Evolutionary conservation across 169 alveolate genomes (phyloP), one percentile per base, ranked within the genome.

Genomic region (Plasmodium adleri): DNA sequence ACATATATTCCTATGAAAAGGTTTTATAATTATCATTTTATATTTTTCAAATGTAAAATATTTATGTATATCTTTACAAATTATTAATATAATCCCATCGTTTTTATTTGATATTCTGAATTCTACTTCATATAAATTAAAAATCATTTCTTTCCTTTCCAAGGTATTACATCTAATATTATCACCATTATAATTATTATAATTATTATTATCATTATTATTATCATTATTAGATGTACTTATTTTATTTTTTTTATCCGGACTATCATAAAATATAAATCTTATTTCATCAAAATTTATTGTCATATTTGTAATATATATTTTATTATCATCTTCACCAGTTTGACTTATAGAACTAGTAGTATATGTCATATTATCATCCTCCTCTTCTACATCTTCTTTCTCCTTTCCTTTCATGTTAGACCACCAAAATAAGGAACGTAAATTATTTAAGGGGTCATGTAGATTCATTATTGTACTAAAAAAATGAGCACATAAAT

Each of bases 81-180:
- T 80, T 12, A 24, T 68, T 0, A 80, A 7, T n/a, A 80, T 52
- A n/a, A 80, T 72, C 20, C 72, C 67, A 50, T 80, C 83, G 7
- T 80, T 72, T 66, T 80, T 80, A 39, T 26, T 43, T 24, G 75
- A 62, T 26, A 80, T 32, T 68, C 91, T 22, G 73, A 80, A 80
- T 13, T 80, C 91, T n/a, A 80, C 85, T 58, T 80, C 91, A 26
- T 80, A 68, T 49, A 59, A 67, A 62, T 80, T 80, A 12, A 80
- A 71, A 10, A 72, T 54, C 15, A 68, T 3, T 10, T 80, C 63
- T 2, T 24, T 32, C 32, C 49, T n/a, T n/a, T 47, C 13, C 26
- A 22, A 54, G 0, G 26, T 54, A n/a, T 28, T 76, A n/a, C 2
- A 26, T 17, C 47, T 22, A 43, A 3, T 12, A 45, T 28, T 60